Evolutionary conservation across 805 yeast species (phyloP).

Genomic region (Hanseniaspora jakobsenii): DNA sequence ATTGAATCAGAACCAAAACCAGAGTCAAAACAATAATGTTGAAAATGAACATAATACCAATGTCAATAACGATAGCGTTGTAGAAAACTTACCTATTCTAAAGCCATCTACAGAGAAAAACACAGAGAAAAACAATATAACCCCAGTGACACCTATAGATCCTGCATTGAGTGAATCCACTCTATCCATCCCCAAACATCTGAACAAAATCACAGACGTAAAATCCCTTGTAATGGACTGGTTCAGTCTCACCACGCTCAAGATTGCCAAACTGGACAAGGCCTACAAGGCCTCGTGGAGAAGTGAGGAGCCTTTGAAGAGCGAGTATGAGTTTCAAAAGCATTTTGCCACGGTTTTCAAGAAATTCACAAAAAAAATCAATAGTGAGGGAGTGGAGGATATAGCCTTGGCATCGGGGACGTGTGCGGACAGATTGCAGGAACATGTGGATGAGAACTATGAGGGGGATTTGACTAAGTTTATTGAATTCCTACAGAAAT

Average conservation of each 20-base stretch:
- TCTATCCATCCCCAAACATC: not conserved
- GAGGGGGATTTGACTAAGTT: constrained; percentile 4
- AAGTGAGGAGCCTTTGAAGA: constrained; percentile 5
- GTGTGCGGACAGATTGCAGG: constrained; percentile 1
- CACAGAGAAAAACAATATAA: not conserved
- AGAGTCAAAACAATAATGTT: too few relatives aligned
- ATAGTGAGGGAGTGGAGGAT: not conserved
- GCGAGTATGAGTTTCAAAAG: constrained; percentile 12
- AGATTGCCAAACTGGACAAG: constrained; percentile 9
- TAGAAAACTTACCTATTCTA: too few relatives aligned
- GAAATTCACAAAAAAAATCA: constrained; percentile 5
- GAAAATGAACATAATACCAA: too few relatives aligned
- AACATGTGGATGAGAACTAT: not conserved
- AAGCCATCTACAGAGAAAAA: too few relatives aligned
- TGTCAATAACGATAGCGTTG: too few relatives aligned
- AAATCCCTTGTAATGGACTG: constrained; percentile 8
- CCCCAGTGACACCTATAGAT: not conserved
- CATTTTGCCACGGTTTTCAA: not conserved
- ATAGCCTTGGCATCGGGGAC: constrained; percentile 5
- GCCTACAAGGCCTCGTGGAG: constrained; percentile 7
- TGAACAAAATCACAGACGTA: not conserved
- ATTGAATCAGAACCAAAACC: too few relatives aligned
- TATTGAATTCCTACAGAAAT: not conserved
- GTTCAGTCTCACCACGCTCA: constrained; percentile 3
- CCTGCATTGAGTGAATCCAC: not conserved